Evolutionary conservation across 2,329 filamentous ascomycete species (phyloP).

Genomic region (Stylonectria norvegica): DNA sequence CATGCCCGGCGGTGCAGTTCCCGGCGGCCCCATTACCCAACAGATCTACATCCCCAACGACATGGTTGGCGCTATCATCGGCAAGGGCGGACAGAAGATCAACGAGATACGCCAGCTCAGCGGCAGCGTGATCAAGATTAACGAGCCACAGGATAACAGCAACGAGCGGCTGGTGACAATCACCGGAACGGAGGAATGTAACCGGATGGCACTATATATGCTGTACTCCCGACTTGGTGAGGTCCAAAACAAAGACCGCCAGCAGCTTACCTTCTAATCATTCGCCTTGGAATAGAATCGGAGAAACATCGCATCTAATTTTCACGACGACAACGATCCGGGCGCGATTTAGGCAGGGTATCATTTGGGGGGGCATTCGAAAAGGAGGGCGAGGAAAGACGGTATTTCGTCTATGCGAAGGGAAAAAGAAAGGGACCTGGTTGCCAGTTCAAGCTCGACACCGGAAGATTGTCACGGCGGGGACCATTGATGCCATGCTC

Average conservation of each 20-base stretch:
- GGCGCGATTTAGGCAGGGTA: too few species aligned
- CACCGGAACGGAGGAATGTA: constrained; percentile 95
- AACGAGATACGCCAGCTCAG: constrained; percentile 97
- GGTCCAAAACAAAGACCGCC: constrained; percentile 32
- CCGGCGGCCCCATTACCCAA: constrained; percentile 73
- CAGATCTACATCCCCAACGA: constrained; percentile 99
- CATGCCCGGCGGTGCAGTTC: constrained; percentile 63
- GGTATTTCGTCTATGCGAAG: too few species aligned
- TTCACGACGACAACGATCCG: too few species aligned
- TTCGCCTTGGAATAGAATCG: constrained; percentile 35
- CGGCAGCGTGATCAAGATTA: constrained; percentile 99
- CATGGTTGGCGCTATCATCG: constrained; percentile 99
- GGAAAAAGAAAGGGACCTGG: too few species aligned
- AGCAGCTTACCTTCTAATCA: constrained; percentile 28
- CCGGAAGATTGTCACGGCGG: not conserved
- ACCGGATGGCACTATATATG: constrained; percentile 99
- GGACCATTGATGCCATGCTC: constrained; percentile 1
- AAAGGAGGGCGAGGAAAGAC: too few species aligned
- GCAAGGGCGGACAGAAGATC: constrained; percentile 98
- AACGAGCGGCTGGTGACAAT: constrained; percentile 97
- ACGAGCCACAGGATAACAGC: constrained; percentile 97
- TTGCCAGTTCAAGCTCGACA: too few species aligned
- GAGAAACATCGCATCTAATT: constrained; percentile 45
- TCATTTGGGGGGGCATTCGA: too few species aligned
- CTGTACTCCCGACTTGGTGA: constrained; percentile 93